phyloP scores from a whole-genome alignment of 202 grass and related monocot species.

The Cymbopogon flexuosus region DNA sequence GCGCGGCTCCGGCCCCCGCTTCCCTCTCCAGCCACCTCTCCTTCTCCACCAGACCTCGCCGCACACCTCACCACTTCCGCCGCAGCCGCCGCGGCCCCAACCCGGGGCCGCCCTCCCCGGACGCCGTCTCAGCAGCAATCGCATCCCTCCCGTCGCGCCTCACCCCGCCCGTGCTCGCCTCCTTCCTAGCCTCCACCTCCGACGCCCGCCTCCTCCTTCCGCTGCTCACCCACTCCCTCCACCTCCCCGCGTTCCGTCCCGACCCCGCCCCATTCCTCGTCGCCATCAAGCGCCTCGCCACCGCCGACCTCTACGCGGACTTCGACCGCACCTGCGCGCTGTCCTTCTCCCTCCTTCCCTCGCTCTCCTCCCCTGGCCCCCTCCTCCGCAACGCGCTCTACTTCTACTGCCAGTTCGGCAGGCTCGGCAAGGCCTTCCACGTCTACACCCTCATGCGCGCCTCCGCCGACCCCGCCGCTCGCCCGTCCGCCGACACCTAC shows the following conservation, averaged over 20 bases:
- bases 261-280: slow-evolving; percentile 53
- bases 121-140: slow-evolving; percentile 53
- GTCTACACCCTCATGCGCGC: slow-evolving; percentile 77
- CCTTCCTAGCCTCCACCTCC: slow-evolving; percentile 35
- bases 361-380: slow-evolving; percentile 38
- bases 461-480: slow-evolving; percentile 45
- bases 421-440: slow-evolving; percentile 76
- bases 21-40: slow-evolving; percentile 13
- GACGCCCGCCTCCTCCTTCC: slow-evolving; percentile 58
- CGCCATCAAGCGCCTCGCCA: slow-evolving; percentile 57
- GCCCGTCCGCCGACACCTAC: slow-evolving; percentile 58
- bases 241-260: slow-evolving; percentile 43
- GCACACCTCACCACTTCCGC: slow-evolving; percentile 43
- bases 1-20: not conserved
- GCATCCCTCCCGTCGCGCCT: slow-evolving; percentile 68
- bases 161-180: slow-evolving; percentile 48
- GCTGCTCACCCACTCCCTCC: slow-evolving; percentile 58
- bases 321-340: slow-evolving; percentile 61
- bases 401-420: slow-evolving; percentile 73
- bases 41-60: slow-evolving; percentile 35
- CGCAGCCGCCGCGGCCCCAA: slow-evolving; percentile 34
- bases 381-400: slow-evolving; percentile 59
- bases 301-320: slow-evolving; percentile 60
- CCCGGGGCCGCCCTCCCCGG: slow-evolving; percentile 30
- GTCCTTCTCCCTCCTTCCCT: slow-evolving; percentile 62